Percentiles rank a stretch among this genome's conserved stretches.
phyloP scores from a whole-genome alignment of 169 alveolate species.

The Eimeria mitis region DNA sequence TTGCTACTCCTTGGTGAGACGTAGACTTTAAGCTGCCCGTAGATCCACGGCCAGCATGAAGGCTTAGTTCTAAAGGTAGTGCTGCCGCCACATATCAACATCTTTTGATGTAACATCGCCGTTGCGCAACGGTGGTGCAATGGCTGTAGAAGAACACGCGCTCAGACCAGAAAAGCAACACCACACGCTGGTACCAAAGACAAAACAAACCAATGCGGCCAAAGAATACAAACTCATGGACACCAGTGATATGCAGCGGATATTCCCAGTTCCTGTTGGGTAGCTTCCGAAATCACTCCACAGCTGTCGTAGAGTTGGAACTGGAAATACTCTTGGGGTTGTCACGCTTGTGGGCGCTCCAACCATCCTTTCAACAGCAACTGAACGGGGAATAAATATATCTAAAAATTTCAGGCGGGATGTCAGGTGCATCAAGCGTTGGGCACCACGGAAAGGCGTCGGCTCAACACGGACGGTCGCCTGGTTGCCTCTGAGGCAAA shows the following conservation, averaged over 20 bases:
- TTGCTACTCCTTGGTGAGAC: not conserved
- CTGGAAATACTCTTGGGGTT: conserved; percentile 15
- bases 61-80: not conserved
- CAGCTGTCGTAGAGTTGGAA: not conserved
- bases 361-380: not conserved
- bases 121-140: not conserved
- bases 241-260: not conserved
- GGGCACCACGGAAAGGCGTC: conserved; percentile 70
- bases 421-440: conserved; percentile 6
- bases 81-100: not conserved
- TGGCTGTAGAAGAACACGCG: not conserved
- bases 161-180: not conserved
- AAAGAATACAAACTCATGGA: not conserved
- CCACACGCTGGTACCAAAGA: not conserved
- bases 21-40: not conserved
- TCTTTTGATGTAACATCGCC: not conserved
- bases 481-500: conserved; percentile 23
- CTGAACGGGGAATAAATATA: not conserved
- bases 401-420: conserved; percentile 1
- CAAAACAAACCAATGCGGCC: not conserved
- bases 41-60: conserved; percentile 6
- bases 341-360: conserved; percentile 24
- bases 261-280: not conserved
- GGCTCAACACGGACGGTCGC: conserved; percentile 63
- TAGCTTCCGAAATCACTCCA: not conserved